Evolutionary conservation across 371 early-diverging fungal species (phyloP), one percentile per base, ranked within the genome.

Genomic region (Nematocida ausubeli): DNA sequence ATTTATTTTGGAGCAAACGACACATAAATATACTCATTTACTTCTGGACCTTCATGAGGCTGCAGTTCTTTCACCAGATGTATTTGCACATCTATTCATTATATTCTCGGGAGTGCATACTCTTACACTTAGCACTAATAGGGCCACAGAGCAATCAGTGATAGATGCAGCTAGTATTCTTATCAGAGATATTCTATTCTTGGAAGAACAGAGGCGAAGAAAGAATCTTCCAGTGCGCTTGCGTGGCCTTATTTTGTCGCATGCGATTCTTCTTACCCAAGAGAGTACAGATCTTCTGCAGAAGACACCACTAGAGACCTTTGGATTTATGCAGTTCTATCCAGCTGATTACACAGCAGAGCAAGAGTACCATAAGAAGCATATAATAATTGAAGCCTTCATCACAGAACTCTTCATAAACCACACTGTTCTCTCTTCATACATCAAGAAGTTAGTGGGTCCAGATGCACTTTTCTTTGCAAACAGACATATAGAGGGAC

Each of bases 281-380:
- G 50, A 6, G 16, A 7, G 4, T 35, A 9, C 54, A 26, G n/a
- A 14, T 5, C 32, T 50, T 30, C 55, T 75, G 28, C 22, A 64
- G 32, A 30, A 37, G 12, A 44, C 56, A 1, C 9, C 12, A n/a
- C 66, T 75, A 2, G 32, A 9, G 44, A 42, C 4, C 9, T 75
- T 75, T 35, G 78, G 78, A 28, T 75, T 75, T 51, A 26, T 24
- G 16, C 12, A 32, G 51, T 75, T 28, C 78, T 66, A 75, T 37
- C 65, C 49, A 2, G 24, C n/a, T 14, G 7, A 14, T 30, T 28
- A 26, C 24, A 28, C 6, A 9, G 16, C 37, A 51, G 58, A 63
- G 47, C 4, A 28, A 2, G 39, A 30, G 0, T 35, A 32, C 24
- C 7, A 28, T 12, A 58, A 4, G 35, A 44, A 32, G 0, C n/a